phyloP scores from a whole-genome alignment of 108 stramenopile genomes.

The Stephanodiscus triporus region DNA sequence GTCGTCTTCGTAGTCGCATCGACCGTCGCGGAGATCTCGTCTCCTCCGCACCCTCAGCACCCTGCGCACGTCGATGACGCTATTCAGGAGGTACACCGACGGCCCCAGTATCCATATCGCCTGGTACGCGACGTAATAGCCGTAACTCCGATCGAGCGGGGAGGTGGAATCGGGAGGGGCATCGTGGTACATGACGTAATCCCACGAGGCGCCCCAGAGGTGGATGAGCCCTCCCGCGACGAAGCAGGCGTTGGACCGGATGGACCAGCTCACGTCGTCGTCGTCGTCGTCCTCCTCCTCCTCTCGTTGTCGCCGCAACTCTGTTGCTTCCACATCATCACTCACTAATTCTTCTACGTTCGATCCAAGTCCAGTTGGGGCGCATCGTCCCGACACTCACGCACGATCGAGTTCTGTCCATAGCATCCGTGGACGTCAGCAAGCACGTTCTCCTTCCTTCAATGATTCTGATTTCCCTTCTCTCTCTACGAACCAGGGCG shows the following conservation, averaged over 20 bases:
- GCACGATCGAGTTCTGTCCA: too few relatives aligned
- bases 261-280: background rate
- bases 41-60: background rate
- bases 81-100: background rate
- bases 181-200: background rate
- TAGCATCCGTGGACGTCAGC: too few relatives aligned
- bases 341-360: too few relatives aligned
- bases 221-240: background rate
- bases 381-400: too few relatives aligned
- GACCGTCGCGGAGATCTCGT: background rate
- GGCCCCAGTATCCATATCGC: background rate
- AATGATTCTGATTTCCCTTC: too few relatives aligned
- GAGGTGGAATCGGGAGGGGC: background rate
- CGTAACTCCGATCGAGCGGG: background rate
- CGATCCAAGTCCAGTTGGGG: too few relatives aligned
- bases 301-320: too few relatives aligned
- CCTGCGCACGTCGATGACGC: background rate
- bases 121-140: background rate
- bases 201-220: background rate
- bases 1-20: background rate
- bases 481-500: too few relatives aligned
- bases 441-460: too few relatives aligned
- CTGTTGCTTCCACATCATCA: too few relatives aligned
- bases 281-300: too few relatives aligned
- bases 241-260: constrained; percentile 3